Evolutionary conservation across 768 basidiomycete genomes (phyloP), one percentile per base, ranked within the genome.

Genomic region (Mycena latifolia): DNA sequence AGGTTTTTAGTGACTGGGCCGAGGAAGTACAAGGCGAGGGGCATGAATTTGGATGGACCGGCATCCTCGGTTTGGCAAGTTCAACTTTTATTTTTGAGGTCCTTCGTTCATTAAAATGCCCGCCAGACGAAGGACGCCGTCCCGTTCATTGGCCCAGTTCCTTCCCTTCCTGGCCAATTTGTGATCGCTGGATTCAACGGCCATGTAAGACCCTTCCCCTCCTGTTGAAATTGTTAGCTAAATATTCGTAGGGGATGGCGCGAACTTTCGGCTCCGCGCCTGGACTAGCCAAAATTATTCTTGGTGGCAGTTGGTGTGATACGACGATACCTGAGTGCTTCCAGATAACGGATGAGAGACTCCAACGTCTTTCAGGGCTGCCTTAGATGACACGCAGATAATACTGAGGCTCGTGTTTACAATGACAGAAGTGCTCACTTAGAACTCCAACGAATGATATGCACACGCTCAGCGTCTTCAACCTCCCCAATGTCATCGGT

Each of bases 151-250:
- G 48, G 48, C 27, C 48, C 48, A 15, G 48, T 50, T 29, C 48
- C 48, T 27, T 50, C 28, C 22, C 48, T 50, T 8, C 48, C 48
- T 3, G 48, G 48, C 1, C 48, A 50, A 20, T 50, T 50, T 18
- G 48, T 50, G 27, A 50, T 50, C 48, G 48, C 48, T 50, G 48
- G 48, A 9, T 50, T 50, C 28, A 50, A 50, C 18, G 48, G 48
- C 15, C 48, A 50, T 50, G 48, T 50, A 28, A 48, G 14, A 18
- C 18, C 27, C 18, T 50, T 27, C 9, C 18, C n/a, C 12, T 50
- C 17, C 17, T 14, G 48, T 14, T 27, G n/a, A 50, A 50, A 6
- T 29, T 7, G 27, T 20, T 50, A 10, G n/a, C 27, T 50, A 17
- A 29, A 27, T 22, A 11, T n/a, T 17, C 18, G 27, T 7, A 50